Evolutionary conservation across 1,139 yeast genomes (phyloP), one percentile per base, ranked within the genome.

Genomic region (Eremothecium cymbalariae): DNA sequence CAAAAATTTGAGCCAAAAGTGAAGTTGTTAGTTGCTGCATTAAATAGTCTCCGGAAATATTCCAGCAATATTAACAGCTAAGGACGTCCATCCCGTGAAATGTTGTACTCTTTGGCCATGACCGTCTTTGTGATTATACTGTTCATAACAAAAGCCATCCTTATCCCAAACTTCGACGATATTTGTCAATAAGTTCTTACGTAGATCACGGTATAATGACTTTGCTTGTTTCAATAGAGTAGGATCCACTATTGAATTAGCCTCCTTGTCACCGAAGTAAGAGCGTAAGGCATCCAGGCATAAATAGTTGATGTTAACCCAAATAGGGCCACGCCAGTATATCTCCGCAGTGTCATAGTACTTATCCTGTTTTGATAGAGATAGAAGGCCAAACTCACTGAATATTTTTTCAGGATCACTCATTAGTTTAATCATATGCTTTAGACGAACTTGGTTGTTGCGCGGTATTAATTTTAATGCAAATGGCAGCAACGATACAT

Each of bases 281-380:
- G 73, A 62, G 33, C 65, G 60, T 43, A 93, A 64, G 7, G 84
- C 70, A 38, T 86, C 93, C 33, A 90, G 65, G 6, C 79, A 65
- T 58, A 90, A 65, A 53, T 85, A 88, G 61, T 93, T 93, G 53
- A 90, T 82, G 55, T 86, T 83, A 48, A 86, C 66, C 98, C 98
- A 93, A 27, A 90, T 69, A 13, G 95, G 88, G 0, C 96, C 93
- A 41, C 95, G 71, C 99, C 99, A 90, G 62, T 90, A 90, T 57
- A 90, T 79, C 50, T 93, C 98, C 7, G 71, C 90, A 1, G 78
- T 73, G 40, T 81, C 82, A 58, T 80, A 90, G 41, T 56, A 62
- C 19, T 64, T 64, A 50, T 83, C 90, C 6, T 69, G 53, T 48
- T 74, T 77, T 1, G 96, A 83, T 25, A 90, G 64, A 1, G 95